Evolutionary conservation across 768 basidiomycete genomes (phyloP), one percentile per base, ranked within the genome.

Genomic region (Leccinum obscurum): DNA sequence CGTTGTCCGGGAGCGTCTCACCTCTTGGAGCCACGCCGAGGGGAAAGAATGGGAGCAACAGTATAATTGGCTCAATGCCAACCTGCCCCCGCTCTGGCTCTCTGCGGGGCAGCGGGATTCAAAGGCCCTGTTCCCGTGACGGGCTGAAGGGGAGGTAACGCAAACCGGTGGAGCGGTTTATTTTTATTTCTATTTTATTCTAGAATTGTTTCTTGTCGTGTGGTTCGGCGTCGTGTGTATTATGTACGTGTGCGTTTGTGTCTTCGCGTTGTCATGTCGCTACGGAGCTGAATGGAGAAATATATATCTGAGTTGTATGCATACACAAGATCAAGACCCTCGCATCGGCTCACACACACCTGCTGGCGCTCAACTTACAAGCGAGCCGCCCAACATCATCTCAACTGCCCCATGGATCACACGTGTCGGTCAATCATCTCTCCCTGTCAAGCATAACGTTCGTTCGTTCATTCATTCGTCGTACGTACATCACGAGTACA

Each of bases 1-100:
- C n/a, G 54, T 22, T 6, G 48, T 69, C 50, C 39, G 46, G 34
- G 59, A 60, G 26, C 66, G 66, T 20, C 24, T 52, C 32, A 30
- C 24, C 51, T 20, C 51, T 51, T 28, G 26, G 50, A 15, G 50
- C 24, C 14, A 13, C 50, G 17, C 17, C 14, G 44, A 44, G 4
- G 41, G n/a, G 41, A 44, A n/a, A n/a, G 41, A 46, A 20, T 46
- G 44, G 44, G 44, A 46, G 11, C 44, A 46, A 20, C 44, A 20
- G 44, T 46, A 46, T 13, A 20, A 46, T 11, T 46, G 44, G 44
- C 44, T 46, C 3, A n/a, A 20, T 0, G 44, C 11, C 11, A 20
- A n/a, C 20, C 2, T n/a, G n/a, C n/a, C n/a, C n/a, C n/a, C n/a
- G n/a, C n/a, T n/a, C n/a, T n/a, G n/a, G n/a, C n/a, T n/a, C n/a